Conservation (phyloP, 257 asterid species). For the Nicotiana sylvestris region DNA sequence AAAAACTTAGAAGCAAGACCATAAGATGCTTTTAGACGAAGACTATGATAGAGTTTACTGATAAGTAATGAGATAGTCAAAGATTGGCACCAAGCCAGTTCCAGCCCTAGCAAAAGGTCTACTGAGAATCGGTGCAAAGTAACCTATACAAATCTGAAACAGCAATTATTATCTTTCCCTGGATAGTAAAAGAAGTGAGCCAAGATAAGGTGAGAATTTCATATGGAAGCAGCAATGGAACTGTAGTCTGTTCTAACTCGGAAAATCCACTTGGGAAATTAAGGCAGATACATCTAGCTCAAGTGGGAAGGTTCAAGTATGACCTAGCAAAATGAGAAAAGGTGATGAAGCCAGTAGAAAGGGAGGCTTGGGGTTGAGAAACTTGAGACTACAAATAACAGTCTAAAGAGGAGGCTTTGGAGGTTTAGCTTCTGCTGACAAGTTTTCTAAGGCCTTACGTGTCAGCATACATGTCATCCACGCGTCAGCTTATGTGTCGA, state of each 20-base stretch:
- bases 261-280: not conserved
- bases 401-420: not conserved
- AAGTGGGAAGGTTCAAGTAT: not conserved
- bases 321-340: not conserved
- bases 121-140: too few species aligned
- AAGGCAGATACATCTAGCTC: not conserved
- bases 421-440: not conserved
- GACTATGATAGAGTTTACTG: not conserved
- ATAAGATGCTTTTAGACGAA: not conserved
- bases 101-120: not conserved
- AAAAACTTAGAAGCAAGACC: not conserved
- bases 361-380: not conserved
- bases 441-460: too few species aligned
- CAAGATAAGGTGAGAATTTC: not conserved
- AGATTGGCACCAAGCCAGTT: not conserved
- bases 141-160: not conserved
- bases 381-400: not conserved
- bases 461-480: not conserved
- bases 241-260: not conserved
- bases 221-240: not conserved
- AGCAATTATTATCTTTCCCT: not conserved
- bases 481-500: not conserved
- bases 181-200: not conserved
- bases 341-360: not conserved
- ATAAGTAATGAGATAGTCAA: not conserved